A percentile compares a stretch with the other conserved stretches of the same genome.
phyloP scores from a whole-genome alignment of 768 basidiomycete species.

The Boletus pseudopeckii region DNA sequence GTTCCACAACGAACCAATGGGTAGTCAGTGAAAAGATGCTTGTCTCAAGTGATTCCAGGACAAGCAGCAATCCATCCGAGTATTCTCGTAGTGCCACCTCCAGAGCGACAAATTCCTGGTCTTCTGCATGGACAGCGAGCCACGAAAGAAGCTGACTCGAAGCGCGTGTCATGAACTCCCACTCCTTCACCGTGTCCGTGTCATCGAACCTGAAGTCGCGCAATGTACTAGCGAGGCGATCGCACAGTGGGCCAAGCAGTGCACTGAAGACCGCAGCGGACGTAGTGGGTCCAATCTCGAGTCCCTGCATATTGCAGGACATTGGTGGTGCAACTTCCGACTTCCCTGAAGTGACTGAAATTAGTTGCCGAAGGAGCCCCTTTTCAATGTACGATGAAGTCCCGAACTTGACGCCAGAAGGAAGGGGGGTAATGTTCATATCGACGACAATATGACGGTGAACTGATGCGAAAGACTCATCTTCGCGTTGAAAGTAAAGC shows the following conservation, averaged over 20 bases:
- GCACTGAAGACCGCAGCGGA: constrained; percentile 42
- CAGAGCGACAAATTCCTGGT: constrained; percentile 32
- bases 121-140: constrained; percentile 35
- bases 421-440: constrained; percentile 48
- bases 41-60: constrained; percentile 37
- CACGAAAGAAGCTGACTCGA: constrained; percentile 48
- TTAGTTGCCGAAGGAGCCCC: constrained; percentile 58
- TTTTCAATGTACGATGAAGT: constrained; percentile 53
- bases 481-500: constrained; percentile 13
- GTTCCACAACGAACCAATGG: constrained; percentile 66
- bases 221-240: constrained; percentile 40
- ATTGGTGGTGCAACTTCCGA: constrained; percentile 29
- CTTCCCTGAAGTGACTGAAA: constrained; percentile 35
- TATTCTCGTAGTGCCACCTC: constrained; percentile 35
- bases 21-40: constrained; percentile 38
- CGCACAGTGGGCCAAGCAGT: constrained; percentile 45
- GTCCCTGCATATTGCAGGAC: constrained; percentile 35
- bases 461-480: not conserved
- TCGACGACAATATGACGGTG: constrained; percentile 39
- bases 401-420: constrained; percentile 50
- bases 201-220: constrained; percentile 32
- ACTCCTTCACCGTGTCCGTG: constrained; percentile 31
- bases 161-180: constrained; percentile 38
- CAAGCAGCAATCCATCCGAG: constrained; percentile 36
- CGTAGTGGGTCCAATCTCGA: constrained; percentile 44